Evolutionary conservation across 129 eudicot species (phyloP), one percentile per base, ranked within the genome.

Genomic region (Dittrichia graveolens): DNA sequence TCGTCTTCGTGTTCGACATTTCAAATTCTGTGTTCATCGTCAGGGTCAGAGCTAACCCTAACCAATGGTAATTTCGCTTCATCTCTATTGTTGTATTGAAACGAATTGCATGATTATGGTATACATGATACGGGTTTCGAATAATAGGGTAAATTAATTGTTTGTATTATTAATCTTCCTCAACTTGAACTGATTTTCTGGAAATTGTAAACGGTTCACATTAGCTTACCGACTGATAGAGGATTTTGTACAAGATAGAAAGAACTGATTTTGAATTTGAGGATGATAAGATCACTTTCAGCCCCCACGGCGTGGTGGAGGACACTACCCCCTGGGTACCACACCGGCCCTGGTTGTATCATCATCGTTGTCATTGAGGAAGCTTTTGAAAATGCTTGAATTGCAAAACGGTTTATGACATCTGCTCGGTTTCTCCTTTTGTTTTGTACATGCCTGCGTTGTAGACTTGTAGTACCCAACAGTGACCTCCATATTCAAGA

Each of bases 11-110:
- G 50, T 44, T 65, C 73, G 61, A 48, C 46, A 67, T 54, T 65
- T 69, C 79, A 61, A 47, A 58, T 79, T 80, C 63, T 55, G 31
- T 87, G 94, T 42, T 84, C 93, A 16, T 80, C 89, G 61, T 80
- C 94, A 63, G 67, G 74, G 41, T 75, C 85, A 46, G 76, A 80
- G 54, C 54, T 71, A 43, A 65, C 83, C 4, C 59, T 75, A 53
- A 52, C 85, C 19, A 69, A 89, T 58, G 84, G 85, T 82, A 84
- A 73, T 62, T 10, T 5, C 62, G 42, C 6, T 63, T 73, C 40
- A 75, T 65, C 47, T 64, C 34, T 60, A 16, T 48, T 37, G 31
- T 75, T 61, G 34, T 37, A 14, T 75, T 61, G 34, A 34, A 45
- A 42, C 41, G 7, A 68, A 57, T 68, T 47, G 75, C 45, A 46